Base-by-base conservation (phyloP, 306 rosid species). In the Phaseolus lunatus region DNA sequence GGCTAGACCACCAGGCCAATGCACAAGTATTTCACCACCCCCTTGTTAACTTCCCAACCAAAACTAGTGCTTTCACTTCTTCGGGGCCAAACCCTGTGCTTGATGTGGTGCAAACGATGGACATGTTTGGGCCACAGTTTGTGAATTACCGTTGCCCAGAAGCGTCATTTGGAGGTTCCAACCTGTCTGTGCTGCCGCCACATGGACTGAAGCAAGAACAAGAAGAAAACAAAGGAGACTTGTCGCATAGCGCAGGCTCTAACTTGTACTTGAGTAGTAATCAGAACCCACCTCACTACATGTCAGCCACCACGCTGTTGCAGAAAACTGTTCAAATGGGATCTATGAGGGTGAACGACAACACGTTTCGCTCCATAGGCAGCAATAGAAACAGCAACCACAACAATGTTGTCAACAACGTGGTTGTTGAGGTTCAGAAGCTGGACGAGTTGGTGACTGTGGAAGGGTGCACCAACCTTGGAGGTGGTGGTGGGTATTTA, bases 321-420 rank as follows among this genome's bases (percentile, higher is more conserved):
- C 93, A 89, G 45, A 89, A 86, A 72, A 90, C 87, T 37, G 72
- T 88, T 13, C 91, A 88, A 72, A 88, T 89, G 86, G 94, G 94
- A 58, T 88, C 96, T 35, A 80, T 88, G 2, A 75, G 85, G 23
- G 80, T 85, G 69, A 77, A 58, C 70, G 79, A 86, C 79, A 53
- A 49, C 72, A 23, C 4, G 1, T 85, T 85, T 47, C 83, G 86
- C 24, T 77, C 76, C 56, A 71, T 75, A 73, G 69, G 31, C 44
- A 37, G 43, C 3, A 39, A 39, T 39, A 12, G 31, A 4, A 58
- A 24, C 65, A 14, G 9, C 27, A 65, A 3, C 70, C 39, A 39
- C 14, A n/a, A n/a, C 37, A 35, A 18, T 0, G 10, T 0, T n/a
- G 50, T 7, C 8, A 48, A 37, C 43, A 61, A 61, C 7, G 23